Percentiles rank a stretch among this genome's conserved stretches.
phyloP scores from a whole-genome alignment of 805 yeast genomes.

The Metschnikowia dekortorum region DNA sequence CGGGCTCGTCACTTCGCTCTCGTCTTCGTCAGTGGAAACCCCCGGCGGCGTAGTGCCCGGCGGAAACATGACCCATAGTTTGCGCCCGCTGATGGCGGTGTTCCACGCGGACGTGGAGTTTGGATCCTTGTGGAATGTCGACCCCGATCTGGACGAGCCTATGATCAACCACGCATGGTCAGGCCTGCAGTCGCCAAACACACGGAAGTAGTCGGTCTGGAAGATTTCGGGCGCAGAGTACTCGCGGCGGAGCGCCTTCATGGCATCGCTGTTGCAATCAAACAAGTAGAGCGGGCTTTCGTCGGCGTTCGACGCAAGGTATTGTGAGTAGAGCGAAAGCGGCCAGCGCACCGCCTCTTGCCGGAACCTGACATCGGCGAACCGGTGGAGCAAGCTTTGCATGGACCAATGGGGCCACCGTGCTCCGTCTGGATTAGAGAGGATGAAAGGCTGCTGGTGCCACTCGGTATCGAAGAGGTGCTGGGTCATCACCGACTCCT shows the following conservation, averaged over 20 bases:
- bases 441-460: constrained; percentile 61
- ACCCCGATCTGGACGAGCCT: constrained; percentile 80
- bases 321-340: constrained; percentile 54
- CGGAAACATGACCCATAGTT: constrained; percentile 87
- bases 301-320: constrained; percentile 59
- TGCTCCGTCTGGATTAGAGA: constrained; percentile 27
- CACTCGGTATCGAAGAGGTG: constrained; percentile 44
- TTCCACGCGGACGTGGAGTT: constrained; percentile 92
- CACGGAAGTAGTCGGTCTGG: constrained; percentile 54
- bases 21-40: constrained; percentile 67
- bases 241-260: constrained; percentile 50
- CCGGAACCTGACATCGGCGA: constrained; percentile 61
- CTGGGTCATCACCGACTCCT: constrained; percentile 39
- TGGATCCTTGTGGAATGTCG: constrained; percentile 92
- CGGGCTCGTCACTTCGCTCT: constrained; percentile 87
- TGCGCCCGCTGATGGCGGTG: constrained; percentile 65
- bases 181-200: constrained; percentile 66
- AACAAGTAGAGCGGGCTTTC: constrained; percentile 84
- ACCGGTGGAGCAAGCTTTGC: constrained; percentile 43
- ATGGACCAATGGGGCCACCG: constrained; percentile 71
- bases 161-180: constrained; percentile 90
- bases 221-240: constrained; percentile 54
- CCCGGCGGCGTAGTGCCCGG: constrained; percentile 80
- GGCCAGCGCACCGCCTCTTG: constrained; percentile 88
- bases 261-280: constrained; percentile 74